Percentiles rank a stretch among this genome's conserved stretches.
phyloP scores from a whole-genome alignment of 2,329 filamentous ascomycete genomes.

The Neopestalotiopsis sp. region DNA sequence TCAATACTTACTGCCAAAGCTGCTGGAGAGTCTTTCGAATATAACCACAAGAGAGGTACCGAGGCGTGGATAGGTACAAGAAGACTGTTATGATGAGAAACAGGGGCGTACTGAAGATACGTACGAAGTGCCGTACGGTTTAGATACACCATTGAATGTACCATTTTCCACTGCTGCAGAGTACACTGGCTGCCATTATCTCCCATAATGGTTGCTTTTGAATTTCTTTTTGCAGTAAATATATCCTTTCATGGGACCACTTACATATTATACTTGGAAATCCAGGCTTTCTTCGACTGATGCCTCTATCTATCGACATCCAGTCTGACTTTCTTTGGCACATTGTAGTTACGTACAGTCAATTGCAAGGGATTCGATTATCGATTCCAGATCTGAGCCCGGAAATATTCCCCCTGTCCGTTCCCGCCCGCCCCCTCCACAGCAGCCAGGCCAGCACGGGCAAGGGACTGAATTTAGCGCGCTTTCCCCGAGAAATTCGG shows the following conservation, averaged over 20 bases:
- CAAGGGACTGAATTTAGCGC: not conserved
- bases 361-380: not conserved
- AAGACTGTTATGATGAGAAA: no score
- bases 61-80: no score
- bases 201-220: not conserved
- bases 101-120: no score
- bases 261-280: no score
- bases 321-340: not conserved
- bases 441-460: not conserved
- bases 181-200: no score
- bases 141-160: not conserved
- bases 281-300: no score
- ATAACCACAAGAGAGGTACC: not conserved
- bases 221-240: not conserved
- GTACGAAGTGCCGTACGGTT: no score
- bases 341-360: not conserved
- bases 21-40: slow-evolving; percentile 24
- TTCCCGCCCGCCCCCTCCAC: not conserved
- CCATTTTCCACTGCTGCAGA: no score
- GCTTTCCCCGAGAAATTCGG: not conserved
- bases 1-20: slow-evolving; percentile 30
- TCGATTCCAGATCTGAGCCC: not conserved
- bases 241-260: accelerated
- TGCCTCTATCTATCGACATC: no score
- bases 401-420: not conserved